Conservation (phyloP, 257 asterid species). For the Misopates orontium region DNA sequence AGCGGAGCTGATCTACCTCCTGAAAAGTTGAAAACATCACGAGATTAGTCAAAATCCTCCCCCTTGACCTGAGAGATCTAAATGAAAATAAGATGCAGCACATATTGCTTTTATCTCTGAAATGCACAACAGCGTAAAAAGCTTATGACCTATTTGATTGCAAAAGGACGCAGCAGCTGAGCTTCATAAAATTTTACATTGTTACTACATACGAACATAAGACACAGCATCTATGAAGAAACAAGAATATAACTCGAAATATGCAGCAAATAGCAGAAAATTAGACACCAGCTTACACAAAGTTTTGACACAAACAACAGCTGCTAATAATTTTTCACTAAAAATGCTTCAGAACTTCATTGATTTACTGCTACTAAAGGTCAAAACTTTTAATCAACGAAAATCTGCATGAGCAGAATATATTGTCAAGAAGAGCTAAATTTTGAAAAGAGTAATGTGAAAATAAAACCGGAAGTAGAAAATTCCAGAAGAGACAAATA, state of each 20-base stretch:
- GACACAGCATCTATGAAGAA: background rate
- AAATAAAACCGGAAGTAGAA: constrained; percentile 13
- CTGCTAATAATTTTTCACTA: background rate
- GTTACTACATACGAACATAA: background rate
- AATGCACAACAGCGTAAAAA: constrained; percentile 1
- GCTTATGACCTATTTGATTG: constrained; percentile 5
- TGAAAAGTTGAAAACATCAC: constrained; percentile 32
- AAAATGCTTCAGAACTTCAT: constrained; percentile 1
- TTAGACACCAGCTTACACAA: background rate
- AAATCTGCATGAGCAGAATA: background rate
- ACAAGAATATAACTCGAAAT: background rate
- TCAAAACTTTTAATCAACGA: constrained; percentile 6
- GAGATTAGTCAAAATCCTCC: constrained; percentile 17
- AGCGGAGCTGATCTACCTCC: constrained; percentile 86
- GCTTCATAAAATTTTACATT: background rate
- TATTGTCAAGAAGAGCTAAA: constrained; percentile 3
- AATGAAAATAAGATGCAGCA: constrained; percentile 9
- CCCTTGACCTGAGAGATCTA: constrained; percentile 1
- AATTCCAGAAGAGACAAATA: constrained; percentile 2
- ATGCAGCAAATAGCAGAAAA: constrained; percentile 2
- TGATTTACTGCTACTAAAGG: background rate
- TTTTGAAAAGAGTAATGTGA: constrained; percentile 3
- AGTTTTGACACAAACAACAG: background rate
- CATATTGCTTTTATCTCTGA: constrained; percentile 18
- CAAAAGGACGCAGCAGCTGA: background rate